Evolutionary conservation across 1,284 basidiomycete genomes (phyloP), one percentile per base, ranked within the genome.

Genomic region (Boletus semigastroideus): DNA sequence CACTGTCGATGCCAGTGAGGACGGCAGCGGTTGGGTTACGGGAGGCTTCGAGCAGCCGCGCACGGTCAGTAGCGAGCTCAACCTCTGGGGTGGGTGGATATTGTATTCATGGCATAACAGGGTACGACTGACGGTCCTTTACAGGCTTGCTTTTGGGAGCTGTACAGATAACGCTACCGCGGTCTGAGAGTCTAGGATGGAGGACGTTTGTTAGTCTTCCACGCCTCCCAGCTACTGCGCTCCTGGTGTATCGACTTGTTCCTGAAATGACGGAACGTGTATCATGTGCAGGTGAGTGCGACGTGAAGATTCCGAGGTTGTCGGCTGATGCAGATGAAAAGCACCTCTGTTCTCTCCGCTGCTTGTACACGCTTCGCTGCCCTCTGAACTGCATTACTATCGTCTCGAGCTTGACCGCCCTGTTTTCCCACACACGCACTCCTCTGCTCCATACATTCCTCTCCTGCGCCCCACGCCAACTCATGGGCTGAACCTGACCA

Each of bases 301-400:
- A 34, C 17, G 17, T 34, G 17, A 20, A 42, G 4, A 9, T 28
- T 13, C 1, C 25, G 5, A 46, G 20, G 2, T 22, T 11, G 9
- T 6, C 3, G 16, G 30, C 48, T 66, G 30, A 68, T 45, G 14
- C n/a, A 20, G 20, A 34, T 20, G 1, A 53, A 45, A 57, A 85
- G 79, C 72, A 46, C 62, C 75, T 1, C 61, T 82, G 9, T 71
- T 86, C 17, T 71, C 78, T 12, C 83, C 86, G 3, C 67, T 88
- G 8, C 71, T 91, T 9, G 70, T 77, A 28, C 82, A 87, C 53
- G 73, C 72, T 0, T 82, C 86, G 0, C 74, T 77, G 46, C 61
- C 73, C 2, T 71, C 75, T 27, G 92, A 95, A 71, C 77, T 79
- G 0, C 87, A 92, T 56, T 91, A 87, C 63, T 85, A 84, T 63